phyloP scores from a whole-genome alignment of 2,329 filamentous ascomycete species.

The Apiospora phragmitis region DNA sequence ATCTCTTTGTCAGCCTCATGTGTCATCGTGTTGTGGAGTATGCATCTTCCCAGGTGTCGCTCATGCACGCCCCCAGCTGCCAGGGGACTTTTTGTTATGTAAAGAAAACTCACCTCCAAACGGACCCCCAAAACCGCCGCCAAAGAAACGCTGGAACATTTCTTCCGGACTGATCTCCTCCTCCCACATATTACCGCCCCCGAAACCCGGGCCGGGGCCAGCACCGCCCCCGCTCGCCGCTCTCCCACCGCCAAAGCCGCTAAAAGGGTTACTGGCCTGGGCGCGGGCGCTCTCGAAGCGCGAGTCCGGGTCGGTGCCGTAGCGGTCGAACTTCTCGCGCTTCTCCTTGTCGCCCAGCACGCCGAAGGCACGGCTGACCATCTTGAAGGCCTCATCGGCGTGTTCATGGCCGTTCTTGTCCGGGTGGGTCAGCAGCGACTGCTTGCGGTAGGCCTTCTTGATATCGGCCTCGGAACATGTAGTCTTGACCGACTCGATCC shows the following conservation, averaged over 20 bases:
- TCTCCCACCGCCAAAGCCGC: slow-evolving; percentile 41
- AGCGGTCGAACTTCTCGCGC: slow-evolving; percentile 82
- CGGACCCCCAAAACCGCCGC: slow-evolving; percentile 67
- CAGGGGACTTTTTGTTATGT: neutral
- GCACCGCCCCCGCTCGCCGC: slow-evolving; percentile 33
- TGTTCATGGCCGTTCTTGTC: slow-evolving; percentile 98
- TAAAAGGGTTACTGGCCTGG: slow-evolving; percentile 61
- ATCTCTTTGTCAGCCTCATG: slow-evolving; percentile 6
- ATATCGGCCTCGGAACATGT: slow-evolving; percentile 80
- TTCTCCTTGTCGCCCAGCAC: slow-evolving; percentile 93
- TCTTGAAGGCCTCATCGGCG: slow-evolving; percentile 97
- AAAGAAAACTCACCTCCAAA: slow-evolving; percentile 55
- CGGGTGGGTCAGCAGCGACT: slow-evolving; percentile 91
- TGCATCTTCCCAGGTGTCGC: slow-evolving; percentile 13
- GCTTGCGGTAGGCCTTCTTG: slow-evolving; percentile 96
- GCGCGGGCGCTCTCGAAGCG: slow-evolving; percentile 70
- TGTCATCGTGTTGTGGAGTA: slow-evolving; percentile 8
- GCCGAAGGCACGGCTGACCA: slow-evolving; percentile 92
- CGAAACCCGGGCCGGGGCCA: slow-evolving; percentile 45
- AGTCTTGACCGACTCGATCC: slow-evolving; percentile 63
- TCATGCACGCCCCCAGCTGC: neutral
- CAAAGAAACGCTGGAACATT: slow-evolving; percentile 96
- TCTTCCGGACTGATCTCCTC: slow-evolving; percentile 96
- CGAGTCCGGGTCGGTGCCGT: slow-evolving; percentile 89
- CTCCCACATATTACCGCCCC: slow-evolving; percentile 69